A percentile compares a stretch with the other conserved stretches of the same genome.
Evolutionary conservation across 768 basidiomycete species (phyloP).

Genomic region (Mycena rosella): DNA sequence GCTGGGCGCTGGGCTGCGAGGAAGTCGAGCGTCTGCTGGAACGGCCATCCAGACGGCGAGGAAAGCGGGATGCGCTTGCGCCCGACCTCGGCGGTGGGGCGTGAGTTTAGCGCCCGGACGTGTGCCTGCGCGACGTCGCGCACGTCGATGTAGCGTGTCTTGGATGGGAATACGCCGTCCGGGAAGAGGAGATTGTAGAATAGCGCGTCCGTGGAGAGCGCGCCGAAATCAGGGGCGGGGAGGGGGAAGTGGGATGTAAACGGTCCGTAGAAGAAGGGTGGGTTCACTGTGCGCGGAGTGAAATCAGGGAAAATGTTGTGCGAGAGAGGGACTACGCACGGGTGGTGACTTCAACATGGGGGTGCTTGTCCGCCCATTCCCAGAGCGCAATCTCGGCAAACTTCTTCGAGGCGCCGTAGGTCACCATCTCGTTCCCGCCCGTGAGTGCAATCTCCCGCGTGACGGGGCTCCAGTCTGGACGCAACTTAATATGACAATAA

Average conservation of each 20-base stretch:
- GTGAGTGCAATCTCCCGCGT: slow-evolving; percentile 47
- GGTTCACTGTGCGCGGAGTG: slow-evolving; percentile 51
- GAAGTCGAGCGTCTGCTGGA: slow-evolving; percentile 36
- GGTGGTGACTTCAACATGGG: too few species aligned
- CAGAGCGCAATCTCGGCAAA: slow-evolving; percentile 55
- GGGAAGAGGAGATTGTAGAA: too few species aligned
- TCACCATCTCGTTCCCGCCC: slow-evolving; percentile 33
- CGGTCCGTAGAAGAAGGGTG: slow-evolving; percentile 53
- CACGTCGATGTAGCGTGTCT: too few species aligned
- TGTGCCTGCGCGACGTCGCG: slow-evolving; percentile 52
- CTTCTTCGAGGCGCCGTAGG: slow-evolving; percentile 53
- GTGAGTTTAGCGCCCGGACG: slow-evolving; percentile 46
- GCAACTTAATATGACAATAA: neutral
- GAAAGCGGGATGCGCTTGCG: slow-evolving; percentile 48
- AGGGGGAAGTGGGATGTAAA: slow-evolving; percentile 38
- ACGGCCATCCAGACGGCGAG: slow-evolving; percentile 44
- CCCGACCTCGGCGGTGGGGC: slow-evolving; percentile 41
- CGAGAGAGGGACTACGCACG: slow-evolving; percentile 43
- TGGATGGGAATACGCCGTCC: too few species aligned
- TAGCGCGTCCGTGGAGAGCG: too few species aligned
- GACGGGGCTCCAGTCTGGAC: slow-evolving; percentile 53
- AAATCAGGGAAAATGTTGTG: neutral
- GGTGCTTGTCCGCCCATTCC: slow-evolving; percentile 50
- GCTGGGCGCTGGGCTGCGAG: slow-evolving; percentile 47
- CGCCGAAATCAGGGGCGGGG: slow-evolving; percentile 28